phyloP scores from a whole-genome alignment of 148 eudicot genomes.

The Heliosperma pusillum region DNA sequence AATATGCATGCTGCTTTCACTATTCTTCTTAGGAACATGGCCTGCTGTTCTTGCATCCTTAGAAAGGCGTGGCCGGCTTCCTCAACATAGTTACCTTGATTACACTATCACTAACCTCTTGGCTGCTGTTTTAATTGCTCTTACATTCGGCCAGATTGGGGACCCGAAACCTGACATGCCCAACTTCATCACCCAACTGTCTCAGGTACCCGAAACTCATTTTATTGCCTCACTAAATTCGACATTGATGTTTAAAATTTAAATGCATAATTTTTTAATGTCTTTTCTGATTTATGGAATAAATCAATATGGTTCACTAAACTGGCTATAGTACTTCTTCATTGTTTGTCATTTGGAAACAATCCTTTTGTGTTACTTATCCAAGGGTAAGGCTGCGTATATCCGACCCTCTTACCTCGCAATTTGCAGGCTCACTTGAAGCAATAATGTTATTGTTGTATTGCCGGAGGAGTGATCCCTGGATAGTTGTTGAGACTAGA shows the following conservation, averaged over 20 bases:
- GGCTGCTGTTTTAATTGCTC: constrained; percentile 75
- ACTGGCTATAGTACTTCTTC: too few species aligned
- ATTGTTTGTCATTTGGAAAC: too few species aligned
- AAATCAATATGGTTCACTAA: too few species aligned
- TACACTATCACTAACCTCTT: constrained; percentile 77
- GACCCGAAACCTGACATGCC: constrained; percentile 44
- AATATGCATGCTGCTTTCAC: constrained; percentile 62
- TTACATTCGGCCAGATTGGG: constrained; percentile 78
- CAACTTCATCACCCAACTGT: constrained; percentile 65
- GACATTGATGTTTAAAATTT: neutral
- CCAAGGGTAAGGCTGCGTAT: too few species aligned
- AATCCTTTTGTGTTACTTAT: too few species aligned
- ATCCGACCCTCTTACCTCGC: too few species aligned
- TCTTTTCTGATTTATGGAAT: neutral
- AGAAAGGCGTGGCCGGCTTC: constrained; percentile 87
- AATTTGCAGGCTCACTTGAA: too few species aligned
- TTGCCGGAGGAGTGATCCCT: too few species aligned
- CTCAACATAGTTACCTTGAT: constrained; percentile 91
- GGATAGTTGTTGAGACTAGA: too few species aligned
- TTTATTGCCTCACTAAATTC: neutral
- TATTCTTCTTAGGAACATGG: constrained; percentile 86
- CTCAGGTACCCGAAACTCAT: constrained; percentile 43
- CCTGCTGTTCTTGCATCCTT: constrained; percentile 73
- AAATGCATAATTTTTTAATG: neutral
- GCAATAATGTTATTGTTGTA: too few species aligned